Percentiles rank a stretch among this genome's conserved stretches.
Conservation (phyloP, 306 rosid genomes). For the Ormosia semicastrata region DNA sequence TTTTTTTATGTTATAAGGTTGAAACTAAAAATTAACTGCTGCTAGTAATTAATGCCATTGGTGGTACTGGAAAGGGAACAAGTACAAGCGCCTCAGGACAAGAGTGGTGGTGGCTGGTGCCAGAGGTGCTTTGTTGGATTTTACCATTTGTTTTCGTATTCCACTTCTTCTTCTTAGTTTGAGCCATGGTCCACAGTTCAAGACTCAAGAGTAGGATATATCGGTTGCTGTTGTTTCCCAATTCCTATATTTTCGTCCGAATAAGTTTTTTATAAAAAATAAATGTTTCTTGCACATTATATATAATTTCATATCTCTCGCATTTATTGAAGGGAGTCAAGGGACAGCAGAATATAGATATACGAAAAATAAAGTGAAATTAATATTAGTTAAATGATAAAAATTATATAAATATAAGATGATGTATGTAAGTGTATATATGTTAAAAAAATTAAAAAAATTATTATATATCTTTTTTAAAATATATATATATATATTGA, state of each 20-base stretch:
- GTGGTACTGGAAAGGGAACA: slow-evolving; percentile 24
- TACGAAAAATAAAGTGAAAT: too few relatives aligned
- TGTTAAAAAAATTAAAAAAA: too few relatives aligned
- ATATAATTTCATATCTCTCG: too few relatives aligned
- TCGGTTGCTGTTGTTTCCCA: background rate
- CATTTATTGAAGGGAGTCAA: too few relatives aligned
- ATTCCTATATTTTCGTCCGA: background rate
- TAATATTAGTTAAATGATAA: too few relatives aligned
- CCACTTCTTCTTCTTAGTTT: slow-evolving; percentile 31
- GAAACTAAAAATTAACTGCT: slow-evolving; percentile 11
- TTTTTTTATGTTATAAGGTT: background rate
- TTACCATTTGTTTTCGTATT: slow-evolving; percentile 40
- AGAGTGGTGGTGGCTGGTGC: slow-evolving; percentile 34
- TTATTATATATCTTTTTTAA: too few relatives aligned
- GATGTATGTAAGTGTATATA: too few relatives aligned
- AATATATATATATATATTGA: too few relatives aligned
- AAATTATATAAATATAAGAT: too few relatives aligned
- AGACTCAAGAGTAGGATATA: background rate
- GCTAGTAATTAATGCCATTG: background rate
- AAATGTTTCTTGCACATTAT: too few relatives aligned
- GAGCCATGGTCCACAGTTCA: slow-evolving; percentile 5
- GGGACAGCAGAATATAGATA: too few relatives aligned
- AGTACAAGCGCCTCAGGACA: slow-evolving; percentile 20
- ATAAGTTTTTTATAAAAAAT: too few relatives aligned
- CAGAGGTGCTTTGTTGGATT: slow-evolving; percentile 35